Base-by-base conservation (phyloP, 495 filamentous ascomycete genomes). In the Penicillium waksmanii region DNA sequence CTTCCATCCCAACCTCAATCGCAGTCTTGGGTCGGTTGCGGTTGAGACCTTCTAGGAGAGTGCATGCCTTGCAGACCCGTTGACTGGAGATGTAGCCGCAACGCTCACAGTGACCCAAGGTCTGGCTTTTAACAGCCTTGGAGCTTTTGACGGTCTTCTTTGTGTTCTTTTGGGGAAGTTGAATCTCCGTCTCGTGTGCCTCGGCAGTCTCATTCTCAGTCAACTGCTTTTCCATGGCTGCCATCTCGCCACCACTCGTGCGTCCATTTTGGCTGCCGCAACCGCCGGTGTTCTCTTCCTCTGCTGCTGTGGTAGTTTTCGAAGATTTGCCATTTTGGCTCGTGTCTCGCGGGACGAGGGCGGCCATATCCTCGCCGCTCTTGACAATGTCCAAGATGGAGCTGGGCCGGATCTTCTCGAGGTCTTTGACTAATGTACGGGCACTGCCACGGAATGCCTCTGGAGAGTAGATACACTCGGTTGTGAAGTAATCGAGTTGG, bases 71-170 rank as follows among this genome's bases (percentile, higher is more conserved):
- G 75, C 95, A 98, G 43, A 97, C 84, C n/a, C 83, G 81, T 72
- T 98, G 95, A 68, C 92, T 96, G 0, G 94, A 97, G 69, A 98
- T 88, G 68, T 98, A 98, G 11, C 95, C 95, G 64, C 95, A 98
- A 27, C 85, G 87, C 66, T 84, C 85, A 67, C 95, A 98, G 63
- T 86, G 89, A 5, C 92, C 89, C 57, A 97, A 80, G n/a, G 84
- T 85, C 72, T 98, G 95, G 56, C 72, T 75, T 33, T 82, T 78
- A 17, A 84, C 55, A 53, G 74, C 77, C 52, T 73, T 81, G 31
- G 62, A 55, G 36, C 60, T 7, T 36, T 52, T 55, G n/a, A 56
- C 42, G 27, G 48, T 60, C 25, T 71, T 72, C 38, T 57, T 65
- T 54, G 5, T 18, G 73, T 35, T 71, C 73, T 43, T 57, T 65